Conservation (phyloP, 345 rosid species). For the Limnanthes douglasii region DNA sequence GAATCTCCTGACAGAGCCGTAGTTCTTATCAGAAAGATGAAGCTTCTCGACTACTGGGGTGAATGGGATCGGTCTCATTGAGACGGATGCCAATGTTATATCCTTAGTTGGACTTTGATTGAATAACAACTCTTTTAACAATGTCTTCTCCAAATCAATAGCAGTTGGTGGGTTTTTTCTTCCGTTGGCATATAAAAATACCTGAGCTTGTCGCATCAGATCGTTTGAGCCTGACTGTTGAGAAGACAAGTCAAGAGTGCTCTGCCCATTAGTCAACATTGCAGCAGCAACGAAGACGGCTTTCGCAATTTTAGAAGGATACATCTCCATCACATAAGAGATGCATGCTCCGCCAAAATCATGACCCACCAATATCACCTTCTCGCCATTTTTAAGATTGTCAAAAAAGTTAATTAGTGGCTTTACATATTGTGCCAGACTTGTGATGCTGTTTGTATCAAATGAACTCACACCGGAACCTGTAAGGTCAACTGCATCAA, state of each 20-base stretch:
- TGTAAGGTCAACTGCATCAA: conserved; percentile 46
- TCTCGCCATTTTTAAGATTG: conserved; percentile 53
- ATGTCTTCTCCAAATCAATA: conserved; percentile 70
- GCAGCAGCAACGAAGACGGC: conserved; percentile 82
- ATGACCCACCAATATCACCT: conserved; percentile 92
- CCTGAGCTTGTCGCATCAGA: conserved; percentile 59
- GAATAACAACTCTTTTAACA: conserved; percentile 58
- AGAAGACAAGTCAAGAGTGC: conserved; percentile 61
- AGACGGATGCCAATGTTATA: conserved; percentile 88
- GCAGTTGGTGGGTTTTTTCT: conserved; percentile 76
- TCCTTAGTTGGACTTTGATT: conserved; percentile 89
- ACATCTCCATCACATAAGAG: conserved; percentile 82
- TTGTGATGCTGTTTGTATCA: conserved; percentile 46
- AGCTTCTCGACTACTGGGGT: conserved; percentile 87
- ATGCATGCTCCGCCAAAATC: conserved; percentile 94
- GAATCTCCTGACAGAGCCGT: conserved; percentile 36
- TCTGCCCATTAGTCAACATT: conserved; percentile 69
- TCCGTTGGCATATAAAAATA: conserved; percentile 80
- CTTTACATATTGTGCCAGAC: conserved; percentile 72
- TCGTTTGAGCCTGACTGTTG: conserved; percentile 58
- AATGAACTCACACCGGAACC: conserved; percentile 43
- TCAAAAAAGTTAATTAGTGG: conserved; percentile 73
- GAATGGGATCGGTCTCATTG: conserved; percentile 89
- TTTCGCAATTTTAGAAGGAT: conserved; percentile 56
- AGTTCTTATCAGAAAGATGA: conserved; percentile 27